Base-by-base conservation (phyloP, 2,329 filamentous ascomycete species). In the Fusarium sp. region DNA sequence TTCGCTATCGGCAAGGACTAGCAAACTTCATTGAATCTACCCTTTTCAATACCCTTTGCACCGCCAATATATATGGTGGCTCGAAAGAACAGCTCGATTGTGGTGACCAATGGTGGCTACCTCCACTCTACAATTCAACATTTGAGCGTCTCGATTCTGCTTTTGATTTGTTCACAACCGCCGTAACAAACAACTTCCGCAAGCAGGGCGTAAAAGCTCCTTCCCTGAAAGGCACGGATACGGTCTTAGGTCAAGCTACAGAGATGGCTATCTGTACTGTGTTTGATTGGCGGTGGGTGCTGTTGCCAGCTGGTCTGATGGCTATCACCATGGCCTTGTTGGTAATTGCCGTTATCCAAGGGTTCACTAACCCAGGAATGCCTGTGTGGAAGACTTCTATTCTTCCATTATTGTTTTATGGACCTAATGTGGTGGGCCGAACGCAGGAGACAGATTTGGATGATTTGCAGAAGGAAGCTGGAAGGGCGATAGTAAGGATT, bases 281-380 rank as follows among this genome's bases (percentile, higher is more conserved):
- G 5, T 65, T 65, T 33, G 60, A 65, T 3, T 65, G 62, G 62
- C 60, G 49, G 0, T 65, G 62, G 62, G 31, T 65, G 20, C 6
- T 65, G 9, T 14, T 65, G 8, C 60, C 60, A 3, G 60, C 49
- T 9, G 25, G n/a, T 1, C 25, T 65, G 15, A n/a, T 65, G 49
- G 25, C 15, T 13, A 31, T 49, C 13, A 65, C 62, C 5, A 38
- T 38, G 36, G 31, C 14, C 2, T 22, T 65, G 42, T 49, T 65
- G 36, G 18, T 65, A 38, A 22, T 33, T 8, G 31, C 36, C 3
- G n/a, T 65, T 22, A 18, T 57, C 0, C 60, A 65, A 4, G 63
- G 36, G 22, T 22, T 36, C 5, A 38, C 13, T 0, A 55, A 65
- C 5, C 31, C 14, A 2, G 20, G 39, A 1, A 39, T 65, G 27